A percentile compares a stretch with the other conserved stretches of the same genome.
Conservation (phyloP, 306 rosid genomes). For the Cucumis hystrix region DNA sequence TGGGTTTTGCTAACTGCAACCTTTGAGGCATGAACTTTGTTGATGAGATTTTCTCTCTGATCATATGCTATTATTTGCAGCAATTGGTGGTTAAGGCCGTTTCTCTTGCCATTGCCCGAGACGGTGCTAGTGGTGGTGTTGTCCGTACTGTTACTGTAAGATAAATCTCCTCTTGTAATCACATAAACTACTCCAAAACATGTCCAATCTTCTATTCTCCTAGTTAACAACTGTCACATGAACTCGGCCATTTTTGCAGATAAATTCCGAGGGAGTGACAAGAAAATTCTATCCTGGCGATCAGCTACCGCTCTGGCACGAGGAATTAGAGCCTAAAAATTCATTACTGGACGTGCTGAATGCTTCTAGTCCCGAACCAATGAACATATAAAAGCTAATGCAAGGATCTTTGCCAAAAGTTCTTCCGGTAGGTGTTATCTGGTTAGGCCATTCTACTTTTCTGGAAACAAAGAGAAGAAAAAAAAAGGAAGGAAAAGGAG, state of each 20-base stretch:
- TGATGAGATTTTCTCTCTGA: constrained; percentile 6
- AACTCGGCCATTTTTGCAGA: constrained; percentile 22
- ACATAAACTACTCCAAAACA: not conserved
- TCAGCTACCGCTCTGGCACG: constrained; percentile 80
- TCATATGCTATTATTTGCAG: constrained; percentile 20
- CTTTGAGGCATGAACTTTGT: not conserved
- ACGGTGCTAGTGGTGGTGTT: constrained; percentile 99
- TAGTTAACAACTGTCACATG: not conserved
- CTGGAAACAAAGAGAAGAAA: not conserved
- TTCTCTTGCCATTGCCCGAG: constrained; percentile 93
- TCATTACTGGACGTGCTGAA: constrained; percentile 67
- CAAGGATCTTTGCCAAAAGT: not conserved
- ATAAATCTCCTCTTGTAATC: not conserved
- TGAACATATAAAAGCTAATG: constrained; percentile 39
- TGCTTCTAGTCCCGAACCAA: constrained; percentile 52
- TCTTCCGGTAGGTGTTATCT: constrained; percentile 3
- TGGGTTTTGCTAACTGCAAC: not conserved
- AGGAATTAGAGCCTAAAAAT: constrained; percentile 70
- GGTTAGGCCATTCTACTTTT: not conserved
- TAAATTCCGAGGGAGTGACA: constrained; percentile 83
- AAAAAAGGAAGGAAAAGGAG: not conserved
- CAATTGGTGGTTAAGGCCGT: constrained; percentile 84
- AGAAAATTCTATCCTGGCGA: constrained; percentile 75
- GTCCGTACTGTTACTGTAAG: constrained; percentile 90
- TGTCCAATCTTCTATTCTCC: not conserved